Evolutionary conservation across 2,329 filamentous ascomycete species (phyloP), one percentile per base, ranked within the genome.

Genomic region (Epichloe sylvatica): DNA sequence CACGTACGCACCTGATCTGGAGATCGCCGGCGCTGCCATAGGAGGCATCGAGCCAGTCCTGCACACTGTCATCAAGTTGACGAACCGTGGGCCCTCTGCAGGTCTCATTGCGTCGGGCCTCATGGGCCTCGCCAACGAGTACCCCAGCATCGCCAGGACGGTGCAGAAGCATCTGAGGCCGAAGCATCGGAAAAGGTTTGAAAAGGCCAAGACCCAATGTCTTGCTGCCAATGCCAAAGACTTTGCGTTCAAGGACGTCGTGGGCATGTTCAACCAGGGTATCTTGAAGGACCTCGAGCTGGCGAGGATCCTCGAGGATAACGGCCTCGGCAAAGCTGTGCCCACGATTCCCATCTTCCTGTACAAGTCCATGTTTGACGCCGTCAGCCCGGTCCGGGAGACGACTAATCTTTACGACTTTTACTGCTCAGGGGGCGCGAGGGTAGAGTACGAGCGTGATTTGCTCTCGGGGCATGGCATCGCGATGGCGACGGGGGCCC

Each of bases 181-280:
- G 0, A 33, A 56, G 45, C 53, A 51, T 35, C 44, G 47, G 8
- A 45, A 62, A 54, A 65, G 67, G 15, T 58, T 60, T 25, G 55
- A 59, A 50, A 33, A 65, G 33, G 56, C 57, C 0, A 54, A 58
- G n/a, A 38, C 46, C 52, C 56, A 64, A 53, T 60, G 60, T 54
- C 17, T 62, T 23, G 37, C 52, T 41, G 56, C 62, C 46, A 52
- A 58, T 50, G 36, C 57, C 4, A 44, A 36, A 2, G 54, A 54
- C 6, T 73, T 64, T 49, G 52, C 53, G 2, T 53, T 56, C 39
- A 55, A 69, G 37, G 59, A 72, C 53, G 63, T 73, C 4, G 58
- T 59, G 4, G n/a, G n/a, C 15, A 73, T 72, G 60, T 72, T 74
- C 52, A 58, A 63, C 17, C 58, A 64, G 40, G 7, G 35, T 5